Percentiles rank a stretch among this genome's conserved stretches.
Evolutionary conservation across 1,139 yeast species (phyloP).

Genomic region (Nakaseomyces bracarensis): DNA sequence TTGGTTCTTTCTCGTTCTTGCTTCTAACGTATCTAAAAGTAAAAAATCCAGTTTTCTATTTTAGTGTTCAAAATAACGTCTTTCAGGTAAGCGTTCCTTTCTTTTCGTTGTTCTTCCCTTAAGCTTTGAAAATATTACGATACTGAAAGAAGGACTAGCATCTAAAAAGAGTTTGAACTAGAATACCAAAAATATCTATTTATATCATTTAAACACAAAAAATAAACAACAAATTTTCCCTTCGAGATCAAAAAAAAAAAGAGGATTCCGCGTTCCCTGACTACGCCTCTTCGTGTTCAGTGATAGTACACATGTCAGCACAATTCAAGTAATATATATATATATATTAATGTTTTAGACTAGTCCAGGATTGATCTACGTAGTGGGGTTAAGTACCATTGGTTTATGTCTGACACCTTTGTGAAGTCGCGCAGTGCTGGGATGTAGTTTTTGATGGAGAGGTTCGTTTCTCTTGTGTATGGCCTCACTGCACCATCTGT

Average conservation of each 20-base stretch:
- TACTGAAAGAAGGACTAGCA: no score
- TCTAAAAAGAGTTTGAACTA: no score
- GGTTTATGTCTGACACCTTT: constrained; percentile 2
- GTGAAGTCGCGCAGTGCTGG: constrained; percentile 1
- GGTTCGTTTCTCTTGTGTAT: background rate
- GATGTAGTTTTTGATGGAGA: constrained; percentile 4
- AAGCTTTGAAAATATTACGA: no score
- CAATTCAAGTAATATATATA: background rate
- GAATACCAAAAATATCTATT: background rate
- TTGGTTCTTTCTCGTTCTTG: no score
- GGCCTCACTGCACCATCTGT: background rate
- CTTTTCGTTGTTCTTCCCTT: no score
- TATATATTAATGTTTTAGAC: background rate
- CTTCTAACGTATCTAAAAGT: no score
- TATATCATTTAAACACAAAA: background rate
- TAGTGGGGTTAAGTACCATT: constrained; percentile 1
- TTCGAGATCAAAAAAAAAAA: background rate
- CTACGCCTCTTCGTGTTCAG: no score
- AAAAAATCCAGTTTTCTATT: background rate
- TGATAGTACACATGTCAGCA: no score
- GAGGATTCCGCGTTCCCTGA: no score
- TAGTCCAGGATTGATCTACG: background rate
- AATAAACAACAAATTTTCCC: background rate
- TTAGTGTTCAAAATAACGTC: background rate
- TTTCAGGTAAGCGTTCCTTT: no score